phyloP scores from a whole-genome alignment of 208 protist genomes.

The Angomonas deanei region DNA sequence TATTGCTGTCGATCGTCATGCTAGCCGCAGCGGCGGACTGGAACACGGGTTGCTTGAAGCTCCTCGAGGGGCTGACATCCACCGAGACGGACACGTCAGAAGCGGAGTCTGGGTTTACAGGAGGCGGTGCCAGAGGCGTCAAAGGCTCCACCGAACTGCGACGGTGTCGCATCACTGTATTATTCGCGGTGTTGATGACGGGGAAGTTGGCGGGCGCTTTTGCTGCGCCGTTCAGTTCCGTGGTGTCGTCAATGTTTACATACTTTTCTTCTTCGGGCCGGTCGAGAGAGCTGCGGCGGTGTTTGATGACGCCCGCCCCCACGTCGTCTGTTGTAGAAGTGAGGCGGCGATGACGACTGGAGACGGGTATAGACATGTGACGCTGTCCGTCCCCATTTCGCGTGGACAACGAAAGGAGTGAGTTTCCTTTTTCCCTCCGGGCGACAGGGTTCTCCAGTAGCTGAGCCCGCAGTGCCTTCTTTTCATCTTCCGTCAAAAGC shows the following conservation, averaged over 20 bases:
- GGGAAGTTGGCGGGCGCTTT: background rate
- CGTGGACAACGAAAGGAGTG: no score
- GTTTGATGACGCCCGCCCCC: background rate
- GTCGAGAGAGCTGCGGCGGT: background rate
- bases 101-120: no score
- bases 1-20: no score
- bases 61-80: background rate
- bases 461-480: background rate
- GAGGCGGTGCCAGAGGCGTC: no score
- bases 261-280: background rate
- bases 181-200: background rate
- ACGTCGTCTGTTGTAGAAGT: background rate
- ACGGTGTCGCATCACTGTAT: background rate
- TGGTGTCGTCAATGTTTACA: background rate
- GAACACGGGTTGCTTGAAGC: no score
- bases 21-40: no score
- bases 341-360: background rate
- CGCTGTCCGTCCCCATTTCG: no score
- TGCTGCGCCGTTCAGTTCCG: background rate
- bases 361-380: no score
- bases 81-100: background rate
- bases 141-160: no score
- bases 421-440: no score
- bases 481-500: constrained; percentile 3
- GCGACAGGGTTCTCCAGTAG: background rate